Evolutionary conservation across 139 green algal genomes (phyloP).

Genomic region (Chlorella sp.): DNA sequence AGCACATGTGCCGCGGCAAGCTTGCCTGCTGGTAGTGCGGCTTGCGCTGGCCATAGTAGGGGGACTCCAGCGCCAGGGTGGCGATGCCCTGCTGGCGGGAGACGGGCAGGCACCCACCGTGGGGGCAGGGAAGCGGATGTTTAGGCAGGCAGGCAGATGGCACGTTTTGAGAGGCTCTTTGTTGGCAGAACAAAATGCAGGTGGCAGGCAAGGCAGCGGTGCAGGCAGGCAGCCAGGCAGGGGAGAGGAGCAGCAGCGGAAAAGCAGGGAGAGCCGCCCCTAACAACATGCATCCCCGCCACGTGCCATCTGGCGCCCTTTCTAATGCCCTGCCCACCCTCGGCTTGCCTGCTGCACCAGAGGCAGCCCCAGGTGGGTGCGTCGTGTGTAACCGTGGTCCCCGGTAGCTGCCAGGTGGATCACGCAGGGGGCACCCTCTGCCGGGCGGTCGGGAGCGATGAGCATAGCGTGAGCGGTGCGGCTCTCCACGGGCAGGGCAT

Average conservation of each 20-base stretch:
- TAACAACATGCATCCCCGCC: no score
- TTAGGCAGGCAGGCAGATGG: no score
- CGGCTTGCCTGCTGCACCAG: constrained; percentile 68
- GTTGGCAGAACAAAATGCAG: neutral
- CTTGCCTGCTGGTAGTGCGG: constrained; percentile 65
- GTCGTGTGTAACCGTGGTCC: constrained; percentile 76
- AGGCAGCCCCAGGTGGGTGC: constrained; percentile 63
- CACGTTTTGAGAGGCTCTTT: neutral
- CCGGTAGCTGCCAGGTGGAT: constrained; percentile 89
- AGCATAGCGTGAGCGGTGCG: constrained; percentile 52
- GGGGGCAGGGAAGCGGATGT: neutral
- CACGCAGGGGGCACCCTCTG: constrained; percentile 51
- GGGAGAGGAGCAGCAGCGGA: neutral
- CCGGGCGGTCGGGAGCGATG: constrained; percentile 44
- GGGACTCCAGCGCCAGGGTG: constrained; percentile 79
- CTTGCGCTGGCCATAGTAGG: constrained; percentile 80
- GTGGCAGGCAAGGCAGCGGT: neutral
- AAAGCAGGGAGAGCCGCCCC: neutral
- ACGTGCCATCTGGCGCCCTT: neutral
- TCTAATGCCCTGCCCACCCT: no score
- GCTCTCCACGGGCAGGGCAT: constrained; percentile 72
- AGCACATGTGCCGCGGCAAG: neutral
- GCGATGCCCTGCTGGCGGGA: constrained; percentile 65
- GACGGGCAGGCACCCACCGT: neutral
- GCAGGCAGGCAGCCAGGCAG: neutral